phyloP scores from a whole-genome alignment of 2,329 filamentous ascomycete genomes.

The Hymenoscyphus albidus region DNA sequence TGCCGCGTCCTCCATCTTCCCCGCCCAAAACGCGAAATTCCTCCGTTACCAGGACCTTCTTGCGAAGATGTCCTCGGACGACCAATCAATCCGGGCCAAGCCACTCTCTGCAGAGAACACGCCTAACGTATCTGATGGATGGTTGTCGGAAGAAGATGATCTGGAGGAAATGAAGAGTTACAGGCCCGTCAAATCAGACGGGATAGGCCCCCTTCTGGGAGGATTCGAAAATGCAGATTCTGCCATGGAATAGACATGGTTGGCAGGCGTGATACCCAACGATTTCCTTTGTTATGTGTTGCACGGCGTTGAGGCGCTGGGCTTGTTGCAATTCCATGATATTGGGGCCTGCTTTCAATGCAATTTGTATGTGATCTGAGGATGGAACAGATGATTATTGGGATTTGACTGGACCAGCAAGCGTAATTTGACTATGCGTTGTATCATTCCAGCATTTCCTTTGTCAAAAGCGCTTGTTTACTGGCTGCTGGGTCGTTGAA shows the following conservation, averaged over 20 bases:
- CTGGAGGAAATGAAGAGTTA: slow-evolving; percentile 30
- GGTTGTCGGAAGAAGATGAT: slow-evolving; percentile 41
- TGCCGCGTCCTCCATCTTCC: slow-evolving; percentile 39
- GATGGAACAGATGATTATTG: slow-evolving; percentile 28
- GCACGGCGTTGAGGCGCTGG: slow-evolving; percentile 32
- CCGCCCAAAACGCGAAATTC: slow-evolving; percentile 53
- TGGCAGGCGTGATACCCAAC: slow-evolving; percentile 17
- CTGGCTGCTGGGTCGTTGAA: slow-evolving; percentile 29
- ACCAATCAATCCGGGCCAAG: slow-evolving; percentile 39
- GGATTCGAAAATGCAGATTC: slow-evolving; percentile 35
- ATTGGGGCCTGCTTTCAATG: slow-evolving; percentile 25
- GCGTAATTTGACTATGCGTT: slow-evolving; percentile 35
- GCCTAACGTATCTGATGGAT: slow-evolving; percentile 37
- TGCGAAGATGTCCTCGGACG: slow-evolving; percentile 51
- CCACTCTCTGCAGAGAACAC: slow-evolving; percentile 30
- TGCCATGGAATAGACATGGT: slow-evolving; percentile 31
- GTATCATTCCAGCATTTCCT: slow-evolving; percentile 36
- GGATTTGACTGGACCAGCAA: slow-evolving; percentile 35
- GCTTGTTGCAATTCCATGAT: slow-evolving; percentile 30
- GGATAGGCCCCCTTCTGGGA: slow-evolving; percentile 35
- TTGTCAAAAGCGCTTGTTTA: slow-evolving; percentile 34
- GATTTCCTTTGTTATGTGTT: slow-evolving; percentile 23
- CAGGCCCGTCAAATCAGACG: slow-evolving; percentile 33
- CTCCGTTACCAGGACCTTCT: slow-evolving; percentile 60
- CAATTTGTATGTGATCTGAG: slow-evolving; percentile 17